Evolutionary conservation across 495 filamentous ascomycete genomes (phyloP).

Genomic region (Neurospora sp.): DNA sequence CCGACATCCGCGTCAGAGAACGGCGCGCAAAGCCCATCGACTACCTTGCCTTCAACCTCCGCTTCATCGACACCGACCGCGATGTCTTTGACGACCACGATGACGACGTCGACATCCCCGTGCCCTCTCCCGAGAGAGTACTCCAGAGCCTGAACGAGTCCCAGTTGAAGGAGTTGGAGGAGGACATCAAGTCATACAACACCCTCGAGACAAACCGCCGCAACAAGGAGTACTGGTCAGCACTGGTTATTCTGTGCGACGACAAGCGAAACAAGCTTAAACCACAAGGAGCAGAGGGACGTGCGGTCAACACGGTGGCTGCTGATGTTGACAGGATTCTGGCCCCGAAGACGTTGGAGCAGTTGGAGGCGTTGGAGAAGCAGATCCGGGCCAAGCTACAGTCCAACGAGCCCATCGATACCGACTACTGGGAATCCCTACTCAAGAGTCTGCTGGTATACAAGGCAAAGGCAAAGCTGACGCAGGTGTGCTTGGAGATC

Average conservation of each 20-base stretch:
- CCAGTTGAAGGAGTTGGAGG: conserved; percentile 68
- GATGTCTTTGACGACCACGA: conserved; percentile 75
- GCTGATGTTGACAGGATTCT: conserved; percentile 82
- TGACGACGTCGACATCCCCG: conserved; percentile 55
- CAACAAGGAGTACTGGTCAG: conserved; percentile 87
- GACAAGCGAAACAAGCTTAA: conserved; percentile 62
- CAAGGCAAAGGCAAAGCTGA: conserved; percentile 83
- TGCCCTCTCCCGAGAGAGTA: conserved; percentile 65
- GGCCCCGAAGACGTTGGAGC: conserved; percentile 75
- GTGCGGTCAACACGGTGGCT: conserved; percentile 71
- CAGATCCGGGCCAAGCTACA: conserved; percentile 77
- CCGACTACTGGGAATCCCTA: conserved; percentile 94
- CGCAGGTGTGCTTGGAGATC: conserved; percentile 69
- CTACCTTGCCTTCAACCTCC: conserved; percentile 84
- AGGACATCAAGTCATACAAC: conserved; percentile 79
- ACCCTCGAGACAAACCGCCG: conserved; percentile 64
- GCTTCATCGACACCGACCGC: conserved; percentile 76
- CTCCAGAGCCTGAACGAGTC: conserved; percentile 62
- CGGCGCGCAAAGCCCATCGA: conserved; percentile 89
- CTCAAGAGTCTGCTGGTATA: conserved; percentile 74
- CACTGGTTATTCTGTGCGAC: conserved; percentile 74
- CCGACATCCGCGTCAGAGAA: conserved; percentile 90
- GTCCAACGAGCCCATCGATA: conserved; percentile 87
- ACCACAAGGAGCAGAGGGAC: conserved; percentile 50
- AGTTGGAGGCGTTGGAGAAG: conserved; percentile 71